Evolutionary conservation across 345 rosid genomes (phyloP).

Genomic region (Eucalyptus marginata): DNA sequence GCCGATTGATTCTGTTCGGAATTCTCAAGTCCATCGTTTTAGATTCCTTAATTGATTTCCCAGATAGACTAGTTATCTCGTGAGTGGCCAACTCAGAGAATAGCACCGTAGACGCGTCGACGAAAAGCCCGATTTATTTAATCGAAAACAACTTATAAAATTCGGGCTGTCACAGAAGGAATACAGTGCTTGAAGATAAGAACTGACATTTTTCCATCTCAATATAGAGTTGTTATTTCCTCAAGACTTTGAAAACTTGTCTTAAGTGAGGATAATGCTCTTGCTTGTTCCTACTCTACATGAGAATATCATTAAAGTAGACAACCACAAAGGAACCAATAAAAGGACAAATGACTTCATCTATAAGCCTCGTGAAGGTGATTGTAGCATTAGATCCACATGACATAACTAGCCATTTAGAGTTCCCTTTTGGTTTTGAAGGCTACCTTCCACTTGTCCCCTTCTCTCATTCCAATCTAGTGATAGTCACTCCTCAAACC

Average conservation of each 20-base stretch:
- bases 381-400: neutral
- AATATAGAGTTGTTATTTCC: neutral
- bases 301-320: neutral
- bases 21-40: too few relatives aligned
- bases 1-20: fast-evolving
- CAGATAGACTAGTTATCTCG: too few relatives aligned
- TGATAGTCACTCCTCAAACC: neutral
- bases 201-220: neutral
- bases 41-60: too few relatives aligned
- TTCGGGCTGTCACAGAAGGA: too few relatives aligned
- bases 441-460: neutral
- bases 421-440: neutral
- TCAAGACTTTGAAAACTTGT: neutral
- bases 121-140: too few relatives aligned
- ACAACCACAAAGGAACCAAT: neutral
- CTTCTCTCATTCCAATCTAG: neutral
- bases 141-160: too few relatives aligned
- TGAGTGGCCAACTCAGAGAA: too few relatives aligned
- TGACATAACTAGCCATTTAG: neutral
- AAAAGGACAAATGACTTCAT: neutral
- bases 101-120: too few relatives aligned
- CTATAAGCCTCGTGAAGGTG: neutral
- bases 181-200: neutral
- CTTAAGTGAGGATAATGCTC: neutral
- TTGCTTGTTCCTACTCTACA: neutral